Base-by-base conservation (phyloP, 2,329 filamentous ascomycete species). In the Fusarium subtropicale region DNA sequence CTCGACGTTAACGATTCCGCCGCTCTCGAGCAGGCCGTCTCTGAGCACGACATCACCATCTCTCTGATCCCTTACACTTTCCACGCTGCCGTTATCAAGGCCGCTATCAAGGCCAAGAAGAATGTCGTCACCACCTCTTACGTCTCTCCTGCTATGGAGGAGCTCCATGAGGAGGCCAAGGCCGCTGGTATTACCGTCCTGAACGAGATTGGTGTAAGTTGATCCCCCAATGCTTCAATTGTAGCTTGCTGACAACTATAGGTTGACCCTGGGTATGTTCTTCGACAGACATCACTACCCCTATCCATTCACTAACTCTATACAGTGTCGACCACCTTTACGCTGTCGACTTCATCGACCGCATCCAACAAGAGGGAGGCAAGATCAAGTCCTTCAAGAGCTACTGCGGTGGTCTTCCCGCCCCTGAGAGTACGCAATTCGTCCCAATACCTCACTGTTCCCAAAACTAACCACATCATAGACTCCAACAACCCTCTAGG, bases 101-200 rank as follows among this genome's bases (percentile, higher is more conserved):
- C 91, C 36, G 95, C 94, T 69, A 97, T 98, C 82, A 88, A 91
- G 76, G 88, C 91, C 76, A 97, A 97, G 92, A 97, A 95, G 87
- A 85, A 98, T 84, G 94, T 98, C 65, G 94, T 98, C 77, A 97
- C 95, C 62, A 97, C 95, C 31, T 93, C 90, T 71, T 98, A 98
- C 78, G 92, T 97, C 72, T 97, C 92, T 7, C 93, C 93, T 5
- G 92, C 93, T 71, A 97, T 97, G 94, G 81, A 91, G 83, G 95
- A 94, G 84, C 89, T 98, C 52, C 91, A 97, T 76, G 85, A 90
- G 75, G 84, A 91, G 74, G 89, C 87, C 79, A 97, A 97, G 86
- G 92, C 91, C 68, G 95, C 95, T 20, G 94, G 94, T 66, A 97
- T 97, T 78, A 97, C 93, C 13, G 94, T 97, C 78, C 94, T 97